Base-by-base conservation (phyloP, 2,329 filamentous ascomycete genomes). In the Fusarium torreyae region DNA sequence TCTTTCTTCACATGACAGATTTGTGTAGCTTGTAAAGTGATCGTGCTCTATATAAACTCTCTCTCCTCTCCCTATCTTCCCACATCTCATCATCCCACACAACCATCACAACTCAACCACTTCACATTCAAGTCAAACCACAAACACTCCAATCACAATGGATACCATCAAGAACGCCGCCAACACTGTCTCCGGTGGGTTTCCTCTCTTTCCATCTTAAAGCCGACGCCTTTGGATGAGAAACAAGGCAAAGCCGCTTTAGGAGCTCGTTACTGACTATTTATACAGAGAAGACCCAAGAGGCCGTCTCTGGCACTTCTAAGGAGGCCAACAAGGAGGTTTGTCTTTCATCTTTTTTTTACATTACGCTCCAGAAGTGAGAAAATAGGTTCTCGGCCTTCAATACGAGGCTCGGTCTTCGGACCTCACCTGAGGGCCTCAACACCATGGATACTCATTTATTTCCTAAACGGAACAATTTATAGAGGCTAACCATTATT, bases 281-380 rank as follows among this genome's bases (percentile, higher is more conserved):
- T 7, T 15, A 33, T 15, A 34, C 11, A 34, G n/a, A 91, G 85
- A 82, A 83, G 75, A 80, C 89, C 77, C 85, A 90, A 83, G 82
- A 89, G 78, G 82, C 83, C 65, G 77, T 83, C 68, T 82, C 82
- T 66, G 84, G 85, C 71, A 82, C 86, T 66, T 87, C 84, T 82
- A 91, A 92, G 87, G 88, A 91, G 82, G 83, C 83, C 83, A 91
- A 92, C 87, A 91, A 92, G 87, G 77, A 85, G 71, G 22, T 24
- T 24, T 24, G 22, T 24, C 22, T 6, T 7, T 7, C 22, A 24
- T 24, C 22, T 24, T 24, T 24, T 24, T 4, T 24, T 24, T 24
- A 24, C 7, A 24, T 24, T 7, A 24, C 22, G 7, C 4, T 24
- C 22, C 5, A 24, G 22, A 24, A 24, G 22, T 5, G 22, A 24